Percentiles rank a stretch among this genome's conserved stretches.
These are phyloP conservation scores for Fusarium veterinarium DNA, from an alignment of 2,329 filamentous ascomycete species.

Conservation along the genomic window DNA sequence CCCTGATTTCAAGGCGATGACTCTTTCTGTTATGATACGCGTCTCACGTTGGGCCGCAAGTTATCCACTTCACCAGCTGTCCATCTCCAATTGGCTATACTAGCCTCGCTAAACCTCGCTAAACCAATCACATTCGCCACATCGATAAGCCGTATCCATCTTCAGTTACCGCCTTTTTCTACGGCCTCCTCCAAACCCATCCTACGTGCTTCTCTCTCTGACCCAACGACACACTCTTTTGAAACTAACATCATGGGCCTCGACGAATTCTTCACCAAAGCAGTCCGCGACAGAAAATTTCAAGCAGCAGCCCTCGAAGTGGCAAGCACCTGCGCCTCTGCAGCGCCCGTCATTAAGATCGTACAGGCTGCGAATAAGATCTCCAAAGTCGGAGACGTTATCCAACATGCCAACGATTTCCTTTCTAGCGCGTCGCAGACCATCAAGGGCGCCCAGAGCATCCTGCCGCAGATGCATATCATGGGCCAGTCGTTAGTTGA, in stretches of 20 bases:
- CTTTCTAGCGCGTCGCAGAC: constrained; percentile 39
- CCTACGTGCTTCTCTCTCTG: not conserved
- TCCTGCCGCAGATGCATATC: constrained; percentile 51
- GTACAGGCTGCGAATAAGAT: constrained; percentile 44
- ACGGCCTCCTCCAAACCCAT: constrained; percentile 5
- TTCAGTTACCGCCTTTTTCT: constrained; percentile 33
- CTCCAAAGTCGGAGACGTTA: constrained; percentile 40
- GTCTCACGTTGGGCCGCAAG: constrained; percentile 27
- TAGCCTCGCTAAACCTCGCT: not conserved
- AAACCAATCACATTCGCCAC: not conserved
- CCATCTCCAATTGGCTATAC: constrained; percentile 9
- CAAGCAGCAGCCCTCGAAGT: constrained; percentile 29
- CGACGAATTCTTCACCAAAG: constrained; percentile 23
- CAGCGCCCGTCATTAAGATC: constrained; percentile 37
- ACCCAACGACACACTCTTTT: not conserved
- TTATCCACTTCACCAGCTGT: constrained; percentile 22
- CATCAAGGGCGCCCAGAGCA: constrained; percentile 32
- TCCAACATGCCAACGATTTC: constrained; percentile 41
- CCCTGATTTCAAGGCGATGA: not conserved
- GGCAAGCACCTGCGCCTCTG: constrained; percentile 25
- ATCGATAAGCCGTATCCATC: constrained; percentile 25
- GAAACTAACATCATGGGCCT: constrained; percentile 22
- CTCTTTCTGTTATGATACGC: constrained; percentile 17
- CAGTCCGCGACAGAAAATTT: constrained; percentile 25
- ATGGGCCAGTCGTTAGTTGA: constrained; percentile 51